Percentiles rank a stretch among this genome's conserved stretches.
phyloP scores from a whole-genome alignment of 2,329 filamentous ascomycete genomes.

The Penicillium sp. region DNA sequence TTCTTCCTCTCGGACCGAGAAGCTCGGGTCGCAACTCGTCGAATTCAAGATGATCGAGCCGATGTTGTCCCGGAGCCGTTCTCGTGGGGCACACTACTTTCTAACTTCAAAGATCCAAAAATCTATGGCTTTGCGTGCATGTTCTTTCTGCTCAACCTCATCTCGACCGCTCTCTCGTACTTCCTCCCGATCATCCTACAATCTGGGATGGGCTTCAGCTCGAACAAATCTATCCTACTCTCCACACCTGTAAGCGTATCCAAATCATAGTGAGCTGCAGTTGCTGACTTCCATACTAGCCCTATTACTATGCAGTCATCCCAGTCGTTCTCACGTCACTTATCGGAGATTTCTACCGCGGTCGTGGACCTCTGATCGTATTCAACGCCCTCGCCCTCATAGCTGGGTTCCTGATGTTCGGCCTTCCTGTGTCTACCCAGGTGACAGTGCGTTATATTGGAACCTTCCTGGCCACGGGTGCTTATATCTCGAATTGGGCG shows the following conservation, averaged over 20 bases:
- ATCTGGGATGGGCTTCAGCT: slow-evolving; percentile 53
- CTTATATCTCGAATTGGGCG: slow-evolving; percentile 67
- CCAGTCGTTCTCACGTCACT: slow-evolving; percentile 61
- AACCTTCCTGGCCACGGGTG: slow-evolving; percentile 63
- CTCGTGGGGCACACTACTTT: slow-evolving; percentile 52
- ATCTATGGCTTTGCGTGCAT: slow-evolving; percentile 62
- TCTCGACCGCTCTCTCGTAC: slow-evolving; percentile 62
- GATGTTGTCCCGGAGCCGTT: slow-evolving; percentile 58
- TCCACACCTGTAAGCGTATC: slow-evolving; percentile 51
- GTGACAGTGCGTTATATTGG: slow-evolving; percentile 62
- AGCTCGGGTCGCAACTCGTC: slow-evolving; percentile 52
- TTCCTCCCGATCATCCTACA: slow-evolving; percentile 61
- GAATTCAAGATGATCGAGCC: slow-evolving; percentile 59
- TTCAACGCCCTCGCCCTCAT: slow-evolving; percentile 64
- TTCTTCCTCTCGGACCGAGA: slow-evolving; percentile 57
- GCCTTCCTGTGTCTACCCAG: slow-evolving; percentile 52
- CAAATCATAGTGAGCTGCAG: background rate
- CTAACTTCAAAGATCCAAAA: slow-evolving; percentile 58
- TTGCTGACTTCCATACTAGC: slow-evolving; percentile 29
- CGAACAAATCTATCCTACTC: slow-evolving; percentile 56
- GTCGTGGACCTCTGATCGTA: slow-evolving; percentile 60
- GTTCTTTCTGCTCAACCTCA: slow-evolving; percentile 63
- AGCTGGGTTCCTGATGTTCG: slow-evolving; percentile 62
- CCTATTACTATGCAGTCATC: slow-evolving; percentile 64
- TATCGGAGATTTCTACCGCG: slow-evolving; percentile 57